Conservation (phyloP, 768 basidiomycete genomes). For the Russula ochroleuca region DNA sequence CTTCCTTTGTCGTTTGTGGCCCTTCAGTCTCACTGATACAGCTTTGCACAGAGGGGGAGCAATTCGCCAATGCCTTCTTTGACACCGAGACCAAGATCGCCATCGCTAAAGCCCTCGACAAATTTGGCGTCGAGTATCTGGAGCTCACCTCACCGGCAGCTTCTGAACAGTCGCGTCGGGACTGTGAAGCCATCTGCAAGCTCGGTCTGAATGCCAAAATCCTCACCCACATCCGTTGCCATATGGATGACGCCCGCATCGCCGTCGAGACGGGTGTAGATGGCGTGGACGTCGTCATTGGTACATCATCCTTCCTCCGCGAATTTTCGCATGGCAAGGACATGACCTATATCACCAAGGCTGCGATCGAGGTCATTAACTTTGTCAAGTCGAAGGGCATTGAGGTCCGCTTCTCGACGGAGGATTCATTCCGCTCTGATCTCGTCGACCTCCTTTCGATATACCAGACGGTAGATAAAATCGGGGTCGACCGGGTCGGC, state of each 20-base stretch:
- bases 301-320: conserved; percentile 97
- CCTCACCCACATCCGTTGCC: conserved; percentile 97
- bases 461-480: conserved; percentile 99
- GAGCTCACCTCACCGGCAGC: conserved; percentile 98
- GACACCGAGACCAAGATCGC: conserved; percentile 99
- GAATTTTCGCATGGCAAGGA: conserved; percentile 99
- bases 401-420: conserved; percentile 98
- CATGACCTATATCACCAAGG: conserved; percentile 99
- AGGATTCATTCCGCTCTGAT: conserved; percentile 99
- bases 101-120: conserved; percentile 96
- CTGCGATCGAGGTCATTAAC: conserved; percentile 96
- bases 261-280: conserved; percentile 99
- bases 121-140: conserved; percentile 99
- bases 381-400: conserved; percentile 99
- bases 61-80: conserved; percentile 99
- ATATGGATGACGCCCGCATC: conserved; percentile 98
- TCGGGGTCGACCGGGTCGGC: conserved; percentile 97
- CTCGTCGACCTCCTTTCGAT: conserved; percentile 97
- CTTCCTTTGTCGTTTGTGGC: conserved; percentile 29
- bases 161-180: conserved; percentile 87
- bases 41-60: conserved; percentile 82
- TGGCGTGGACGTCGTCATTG: conserved; percentile 98
- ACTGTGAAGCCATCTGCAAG: conserved; percentile 99
- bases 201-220: conserved; percentile 95
- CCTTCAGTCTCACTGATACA: conserved; percentile 12